Base-by-base conservation (phyloP, 768 basidiomycete genomes). In the Hydnomerulius pinastri region DNA sequence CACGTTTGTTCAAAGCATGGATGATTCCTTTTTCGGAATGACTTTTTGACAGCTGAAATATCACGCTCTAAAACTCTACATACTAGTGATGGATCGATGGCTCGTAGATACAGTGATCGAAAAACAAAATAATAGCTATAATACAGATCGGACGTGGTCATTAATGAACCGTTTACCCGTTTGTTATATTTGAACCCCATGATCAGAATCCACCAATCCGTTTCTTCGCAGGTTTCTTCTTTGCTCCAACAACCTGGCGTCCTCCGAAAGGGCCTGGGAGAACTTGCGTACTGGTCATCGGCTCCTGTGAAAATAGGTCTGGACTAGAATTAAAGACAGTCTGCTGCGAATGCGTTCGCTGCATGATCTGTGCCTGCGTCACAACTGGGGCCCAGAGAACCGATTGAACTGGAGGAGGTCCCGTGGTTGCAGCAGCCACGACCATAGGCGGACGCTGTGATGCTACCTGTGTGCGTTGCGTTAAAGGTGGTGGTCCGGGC, bases 181-280 rank as follows among this genome's bases (percentile, higher is more conserved):
- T 44, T 48, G 23, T 41, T 21, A 43, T 32, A 43, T 35, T 7
- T 23, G 27, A 39, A 43, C 8, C 17, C 35, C 17, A 20, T 17
- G n/a, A 44, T 78, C 67, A 92, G 63, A 92, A 92, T 7, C 90
- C 90, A 9, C 86, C 87, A 35, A 90, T 37, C 20, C 89, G 74
- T 68, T 86, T 91, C 73, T 85, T 89, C 18, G 55, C 63, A 23
- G 67, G 49, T 63, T 82, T 86, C 71, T 83, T 85, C 70, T 79
- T 87, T 5, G 55, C 61, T n/a, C 27, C 44, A 12, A 59, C 57
- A 13, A 51, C 50, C 21, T 76, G 77, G 33, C 86, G 77, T 20
- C 86, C 87, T 28, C 89, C 90, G 67, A 82, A 82, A 0, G 76
- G 79, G 2, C 90, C 90, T 4, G 89, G 80, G 9, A 89, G 64